A percentile compares a stretch with the other conserved stretches of the same genome.
Conservation (phyloP, 345 rosid species). For the Lepidium didymum region DNA sequence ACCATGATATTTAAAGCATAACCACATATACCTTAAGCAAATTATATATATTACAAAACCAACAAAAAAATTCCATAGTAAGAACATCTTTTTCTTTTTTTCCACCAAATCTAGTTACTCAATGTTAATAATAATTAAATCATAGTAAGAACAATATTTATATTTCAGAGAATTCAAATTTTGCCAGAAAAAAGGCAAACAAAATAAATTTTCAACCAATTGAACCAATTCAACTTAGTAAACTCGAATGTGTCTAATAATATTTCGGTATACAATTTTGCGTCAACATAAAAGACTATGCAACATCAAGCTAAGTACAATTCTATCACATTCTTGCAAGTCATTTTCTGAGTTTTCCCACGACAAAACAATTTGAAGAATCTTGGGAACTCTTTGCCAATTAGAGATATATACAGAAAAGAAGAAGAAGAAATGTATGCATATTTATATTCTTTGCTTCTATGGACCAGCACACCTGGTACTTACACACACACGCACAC, state of each 20-base stretch:
- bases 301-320: constrained; percentile 1
- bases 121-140: too few species aligned
- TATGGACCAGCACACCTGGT: constrained; percentile 24
- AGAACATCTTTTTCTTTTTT: too few species aligned
- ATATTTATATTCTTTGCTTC: constrained; percentile 8
- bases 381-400: constrained; percentile 29
- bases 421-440: background rate
- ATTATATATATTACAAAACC: background rate
- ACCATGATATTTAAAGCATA: constrained; percentile 14
- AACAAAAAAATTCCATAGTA: too few species aligned
- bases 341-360: constrained; percentile 21
- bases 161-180: too few species aligned
- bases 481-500: background rate
- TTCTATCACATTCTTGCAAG: constrained; percentile 16
- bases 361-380: constrained; percentile 27
- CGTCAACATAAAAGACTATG: background rate
- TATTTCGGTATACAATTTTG: background rate
- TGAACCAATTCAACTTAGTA: too few species aligned
- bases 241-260: too few species aligned
- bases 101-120: too few species aligned
- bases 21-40: background rate
- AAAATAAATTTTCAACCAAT: too few species aligned
- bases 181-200: too few species aligned
- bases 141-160: too few species aligned
- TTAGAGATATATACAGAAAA: constrained; percentile 9